A percentile compares a stretch with the other conserved stretches of the same genome.
phyloP scores from a whole-genome alignment of 225 moss, liverwort and hornwort genomes.

The Physcomitrium patens region DNA sequence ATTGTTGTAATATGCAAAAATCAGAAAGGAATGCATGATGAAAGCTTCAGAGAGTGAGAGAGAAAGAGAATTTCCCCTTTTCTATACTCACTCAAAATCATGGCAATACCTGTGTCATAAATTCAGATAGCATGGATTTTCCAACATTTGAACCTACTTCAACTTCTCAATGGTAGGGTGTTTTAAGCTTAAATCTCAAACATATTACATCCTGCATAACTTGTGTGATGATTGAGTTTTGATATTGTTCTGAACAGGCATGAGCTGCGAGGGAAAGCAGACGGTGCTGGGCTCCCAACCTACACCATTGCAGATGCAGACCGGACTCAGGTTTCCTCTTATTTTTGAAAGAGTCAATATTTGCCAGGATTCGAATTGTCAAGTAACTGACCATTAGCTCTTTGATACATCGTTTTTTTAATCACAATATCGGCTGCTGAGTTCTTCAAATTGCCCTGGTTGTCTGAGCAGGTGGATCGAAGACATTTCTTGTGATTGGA shows the following conservation, averaged over 20 bases:
- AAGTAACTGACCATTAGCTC: too few species aligned
- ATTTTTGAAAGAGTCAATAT: not conserved
- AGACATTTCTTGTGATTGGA: slow-evolving; percentile 96
- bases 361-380: slow-evolving; percentile 22
- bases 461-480: slow-evolving; percentile 76
- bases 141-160: not conserved
- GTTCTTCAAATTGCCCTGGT: slow-evolving; percentile 14
- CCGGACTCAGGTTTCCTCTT: slow-evolving; percentile 77
- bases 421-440: slow-evolving; percentile 16
- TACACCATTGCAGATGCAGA: slow-evolving; percentile 95
- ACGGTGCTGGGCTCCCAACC: slow-evolving; percentile 76
- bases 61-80: not conserved
- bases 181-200: slow-evolving; percentile 15
- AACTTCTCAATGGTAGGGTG: not conserved
- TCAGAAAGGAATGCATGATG: slow-evolving; percentile 83
- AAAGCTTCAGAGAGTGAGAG: not conserved
- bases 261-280: slow-evolving; percentile 84
- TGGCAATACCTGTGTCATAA: slow-evolving; percentile 2
- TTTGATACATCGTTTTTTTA: not conserved
- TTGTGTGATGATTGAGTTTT: slow-evolving; percentile 9
- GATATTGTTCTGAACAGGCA: slow-evolving; percentile 56
- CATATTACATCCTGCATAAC: not conserved
- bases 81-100: not conserved
- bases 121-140: slow-evolving; percentile 2
- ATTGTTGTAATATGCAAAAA: slow-evolving; percentile 96